A percentile compares a stretch with the other conserved stretches of the same genome.
Evolutionary conservation across 352 stramenopile genomes (phyloP).

Genomic region (Globisporangium nodosum): DNA sequence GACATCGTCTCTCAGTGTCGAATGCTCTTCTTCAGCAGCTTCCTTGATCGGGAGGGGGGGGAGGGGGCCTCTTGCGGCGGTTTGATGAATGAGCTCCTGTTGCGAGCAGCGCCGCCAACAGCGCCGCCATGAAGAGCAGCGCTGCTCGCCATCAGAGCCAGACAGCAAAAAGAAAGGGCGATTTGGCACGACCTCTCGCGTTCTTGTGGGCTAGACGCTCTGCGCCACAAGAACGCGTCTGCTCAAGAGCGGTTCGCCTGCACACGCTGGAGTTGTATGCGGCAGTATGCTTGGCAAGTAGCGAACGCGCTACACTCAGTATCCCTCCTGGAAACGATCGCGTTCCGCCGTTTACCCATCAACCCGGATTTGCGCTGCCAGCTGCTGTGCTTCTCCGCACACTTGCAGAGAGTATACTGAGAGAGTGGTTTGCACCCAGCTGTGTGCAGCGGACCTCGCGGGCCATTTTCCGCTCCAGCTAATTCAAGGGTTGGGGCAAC

Average conservation of each 20-base stretch:
- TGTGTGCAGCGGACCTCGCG: slow-evolving; percentile 2
- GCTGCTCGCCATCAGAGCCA: not conserved
- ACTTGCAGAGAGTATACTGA: not conserved
- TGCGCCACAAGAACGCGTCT: not conserved
- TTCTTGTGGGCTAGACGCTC: not conserved
- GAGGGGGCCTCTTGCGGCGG: slow-evolving; percentile 61
- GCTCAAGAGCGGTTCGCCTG: too few species aligned
- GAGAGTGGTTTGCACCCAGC: not conserved
- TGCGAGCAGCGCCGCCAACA: not conserved
- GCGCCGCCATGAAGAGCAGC: too few species aligned
- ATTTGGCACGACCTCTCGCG: not conserved
- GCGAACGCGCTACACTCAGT: not conserved
- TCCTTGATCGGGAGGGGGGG: slow-evolving; percentile 44
- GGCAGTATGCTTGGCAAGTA: not conserved
- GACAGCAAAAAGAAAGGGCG: not conserved
- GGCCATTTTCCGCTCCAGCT: slow-evolving; percentile 15
- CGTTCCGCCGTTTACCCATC: slow-evolving; percentile 1
- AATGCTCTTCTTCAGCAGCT: slow-evolving; percentile 71
- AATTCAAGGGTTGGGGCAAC: not conserved
- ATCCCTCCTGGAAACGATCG: slow-evolving; percentile 1
- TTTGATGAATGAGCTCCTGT: slow-evolving; percentile 49
- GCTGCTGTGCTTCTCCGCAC: not conserved
- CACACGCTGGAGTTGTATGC: too few species aligned
- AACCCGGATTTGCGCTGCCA: not conserved
- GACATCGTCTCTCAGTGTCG: slow-evolving; percentile 76